phyloP scores from a whole-genome alignment of 2,329 filamentous ascomycete species.

The Pyricularia grisea region DNA sequence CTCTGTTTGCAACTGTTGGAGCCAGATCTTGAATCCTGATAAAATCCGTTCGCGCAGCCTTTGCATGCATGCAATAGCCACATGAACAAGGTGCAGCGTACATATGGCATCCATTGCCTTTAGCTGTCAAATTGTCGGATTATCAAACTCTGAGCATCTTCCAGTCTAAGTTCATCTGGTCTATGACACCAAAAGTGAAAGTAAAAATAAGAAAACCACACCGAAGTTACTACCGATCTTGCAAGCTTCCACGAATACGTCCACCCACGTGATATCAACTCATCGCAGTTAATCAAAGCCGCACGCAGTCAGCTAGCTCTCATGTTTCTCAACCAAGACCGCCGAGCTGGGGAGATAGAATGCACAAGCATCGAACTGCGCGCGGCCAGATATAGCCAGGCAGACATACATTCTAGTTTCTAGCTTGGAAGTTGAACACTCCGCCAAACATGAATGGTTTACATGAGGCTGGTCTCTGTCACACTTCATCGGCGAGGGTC shows the following conservation, averaged over 20 bases:
- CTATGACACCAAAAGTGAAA: neutral
- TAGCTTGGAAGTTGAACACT: too few relatives aligned
- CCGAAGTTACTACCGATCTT: neutral
- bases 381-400: too few relatives aligned
- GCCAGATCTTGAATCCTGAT: neutral
- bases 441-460: too few relatives aligned
- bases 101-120: neutral
- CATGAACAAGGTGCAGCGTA: neutral
- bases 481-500: too few relatives aligned
- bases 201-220: neutral
- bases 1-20: neutral
- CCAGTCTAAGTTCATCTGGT: neutral
- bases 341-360: too few relatives aligned
- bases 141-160: neutral
- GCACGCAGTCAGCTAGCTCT: too few relatives aligned
- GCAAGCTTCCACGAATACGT: neutral
- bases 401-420: too few relatives aligned
- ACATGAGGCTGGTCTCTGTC: too few relatives aligned
- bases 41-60: neutral
- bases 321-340: too few relatives aligned
- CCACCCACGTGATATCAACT: neutral
- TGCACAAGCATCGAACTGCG: too few relatives aligned
- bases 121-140: neutral
- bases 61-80: neutral
- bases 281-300: neutral